Evolutionary conservation across 2,329 filamentous ascomycete species (phyloP), one percentile per base, ranked within the genome.

Genomic region (Emericellopsis atlantica): DNA sequence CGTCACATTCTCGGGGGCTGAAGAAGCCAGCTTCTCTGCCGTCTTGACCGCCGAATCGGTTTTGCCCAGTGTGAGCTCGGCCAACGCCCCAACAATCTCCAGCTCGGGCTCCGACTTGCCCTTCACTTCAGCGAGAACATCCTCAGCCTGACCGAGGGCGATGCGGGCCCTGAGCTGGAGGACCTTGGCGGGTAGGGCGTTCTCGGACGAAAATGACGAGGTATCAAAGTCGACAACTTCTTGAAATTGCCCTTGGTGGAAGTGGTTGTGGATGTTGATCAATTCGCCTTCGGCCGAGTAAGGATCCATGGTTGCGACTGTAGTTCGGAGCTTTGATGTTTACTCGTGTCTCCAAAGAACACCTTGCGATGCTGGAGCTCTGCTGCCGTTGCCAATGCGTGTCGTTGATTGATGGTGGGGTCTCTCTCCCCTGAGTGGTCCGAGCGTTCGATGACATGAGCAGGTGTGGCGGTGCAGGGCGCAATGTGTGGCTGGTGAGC

Each of bases 171-270:
- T 85, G 47, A 90, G 77, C 57, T 82, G 72, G 42, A 96, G 76
- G 36, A 95, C 67, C 44, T 80, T 80, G 33, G 85, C 84, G 34
- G 86, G 77, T 12, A 88, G 70, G 37, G 72, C 70, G 65, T 95
- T 95, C 53, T 83, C 78, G 47, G 79, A 51, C 36, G 85, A 92
- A 55, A 96, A 82, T 44, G 79, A 70, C 6, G 82, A 79, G 35
- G 79, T 82, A 62, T 93, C 83, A 65, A 88, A 94, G 66, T 92
- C 82, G 62, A 93, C 63, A 48, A 93, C 89, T 56, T 81, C 72
- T 56, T 85, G 75, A 72, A 86, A 95, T 69, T 94, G 89, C 57
- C 85, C 88, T 61, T 81, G 76, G 60, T 81, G 73, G 65, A 82
- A 83, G 63, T 76, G 62, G 62, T 76, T 81, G 66, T 81, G 76